Base-by-base conservation (phyloP, 805 yeast genomes). In the Cyberlindnera japonica region DNA sequence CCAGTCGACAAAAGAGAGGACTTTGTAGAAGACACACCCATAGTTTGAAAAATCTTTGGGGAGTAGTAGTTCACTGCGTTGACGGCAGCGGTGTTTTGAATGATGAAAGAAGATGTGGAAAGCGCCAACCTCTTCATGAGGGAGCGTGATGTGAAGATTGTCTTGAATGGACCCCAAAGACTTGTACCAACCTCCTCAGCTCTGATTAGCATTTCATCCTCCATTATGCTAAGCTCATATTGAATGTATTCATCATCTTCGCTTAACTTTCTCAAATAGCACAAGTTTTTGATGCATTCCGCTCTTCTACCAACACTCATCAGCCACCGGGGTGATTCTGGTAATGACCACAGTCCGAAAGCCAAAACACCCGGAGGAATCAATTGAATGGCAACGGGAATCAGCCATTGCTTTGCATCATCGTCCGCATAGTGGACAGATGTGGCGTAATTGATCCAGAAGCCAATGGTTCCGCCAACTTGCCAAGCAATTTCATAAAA, bases 31-130 rank as follows among this genome's bases (percentile, higher is more conserved):
- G 55, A 54, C 15, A 75, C 65, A 14, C 81, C 80, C 42, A 75
- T 62, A 4, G 75, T 64, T 45, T 66, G 59, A 57, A 75, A 72
- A 31, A 75, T 63, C 9, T 68, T 64, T 18, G 77, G 77, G n/a
- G 79, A 71, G 53, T 74, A 75, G 53, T 75, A 75, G 33, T 69
- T 72, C 37, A 74, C 63, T 28, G 77, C 74, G 46, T 72, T 67
- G 49, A 74, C 70, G 26, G 78, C 77, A 41, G 65, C 65, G 17
- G 72, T 65, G 47, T 70, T 71, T 44, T 71, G 76, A 55, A 72
- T 60, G 44, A 65, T 54, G 48, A 69, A 69, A 23, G 67, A 49
- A 4, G 68, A 57, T 1, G 67, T 58, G 5, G 74, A 61, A 35
- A 70, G 50, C 1, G 64, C 45, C 19, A 72, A 54, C 37, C 76